phyloP scores from a whole-genome alignment of 164 flowering plant species.

The Chimonanthus salicifolius region DNA sequence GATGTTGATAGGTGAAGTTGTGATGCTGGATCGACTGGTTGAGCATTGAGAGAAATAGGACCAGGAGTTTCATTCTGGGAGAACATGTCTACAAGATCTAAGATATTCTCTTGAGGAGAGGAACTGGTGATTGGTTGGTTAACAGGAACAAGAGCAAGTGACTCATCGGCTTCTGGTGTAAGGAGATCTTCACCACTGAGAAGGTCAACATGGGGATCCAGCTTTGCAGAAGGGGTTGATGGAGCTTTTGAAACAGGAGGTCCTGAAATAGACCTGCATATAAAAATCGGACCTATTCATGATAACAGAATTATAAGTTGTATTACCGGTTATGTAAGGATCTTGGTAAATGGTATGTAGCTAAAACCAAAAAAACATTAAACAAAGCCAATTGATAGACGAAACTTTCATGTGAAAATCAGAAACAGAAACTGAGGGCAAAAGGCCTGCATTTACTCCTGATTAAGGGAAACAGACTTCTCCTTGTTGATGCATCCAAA shows the following conservation, averaged over 20 bases:
- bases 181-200: slow-evolving; percentile 80
- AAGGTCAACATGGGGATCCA: slow-evolving; percentile 64
- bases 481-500: no score
- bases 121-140: slow-evolving; percentile 41
- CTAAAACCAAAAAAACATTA: no score
- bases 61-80: slow-evolving; percentile 25
- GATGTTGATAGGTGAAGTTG: slow-evolving; percentile 33
- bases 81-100: slow-evolving; percentile 63
- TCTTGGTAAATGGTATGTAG: no score
- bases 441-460: no score
- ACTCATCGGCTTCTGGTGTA: slow-evolving; percentile 51
- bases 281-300: background rate
- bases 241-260: slow-evolving; percentile 23
- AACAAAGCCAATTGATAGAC: no score
- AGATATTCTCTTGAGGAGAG: slow-evolving; percentile 49
- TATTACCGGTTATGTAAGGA: no score
- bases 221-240: slow-evolving; percentile 24
- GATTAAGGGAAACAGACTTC: no score
- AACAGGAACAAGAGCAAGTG: slow-evolving; percentile 80
- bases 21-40: slow-evolving; percentile 27
- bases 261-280: slow-evolving; percentile 29
- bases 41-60: slow-evolving; percentile 26
- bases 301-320: no score
- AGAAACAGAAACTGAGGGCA: no score
- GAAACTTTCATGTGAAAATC: no score